Conservation (phyloP, 2,329 filamentous ascomycete genomes). For the Piedraia hortae region DNA sequence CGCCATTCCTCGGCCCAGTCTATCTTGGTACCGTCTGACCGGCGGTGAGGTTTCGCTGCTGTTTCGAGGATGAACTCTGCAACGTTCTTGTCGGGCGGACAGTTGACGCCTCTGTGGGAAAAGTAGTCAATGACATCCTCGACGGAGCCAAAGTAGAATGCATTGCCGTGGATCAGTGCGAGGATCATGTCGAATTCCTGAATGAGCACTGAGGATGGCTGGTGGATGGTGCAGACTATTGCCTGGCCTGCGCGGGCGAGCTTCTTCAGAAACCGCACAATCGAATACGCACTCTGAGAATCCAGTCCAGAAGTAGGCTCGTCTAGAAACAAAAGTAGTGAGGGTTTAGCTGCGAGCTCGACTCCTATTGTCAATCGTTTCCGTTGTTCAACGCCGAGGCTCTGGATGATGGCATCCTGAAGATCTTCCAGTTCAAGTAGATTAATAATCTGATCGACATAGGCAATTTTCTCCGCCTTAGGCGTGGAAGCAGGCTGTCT, state of each 20-base stretch:
- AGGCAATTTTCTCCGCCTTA: conserved; percentile 33
- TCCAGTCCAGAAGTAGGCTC: conserved; percentile 47
- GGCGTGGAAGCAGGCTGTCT: conserved; percentile 29
- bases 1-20: conserved; percentile 56
- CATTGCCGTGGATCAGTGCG: conserved; percentile 39
- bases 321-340: conserved; percentile 40
- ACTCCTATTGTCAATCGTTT: conserved; percentile 50
- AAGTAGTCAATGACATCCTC: conserved; percentile 44
- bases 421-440: conserved; percentile 36
- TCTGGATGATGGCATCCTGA: conserved; percentile 37
- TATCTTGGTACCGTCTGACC: conserved; percentile 26
- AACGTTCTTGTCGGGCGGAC: conserved; percentile 37
- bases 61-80: conserved; percentile 41
- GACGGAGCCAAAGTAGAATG: conserved; percentile 46
- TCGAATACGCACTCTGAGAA: conserved; percentile 38
- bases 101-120: conserved; percentile 33
- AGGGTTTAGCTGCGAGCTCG: conserved; percentile 41
- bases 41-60: conserved; percentile 27
- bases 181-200: conserved; percentile 50
- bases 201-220: conserved; percentile 40
- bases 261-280: conserved; percentile 41
- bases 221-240: conserved; percentile 48
- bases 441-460: conserved; percentile 38
- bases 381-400: conserved; percentile 38
- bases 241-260: conserved; percentile 38